Base-by-base conservation (phyloP, 23 red algal species). In the Chondrus crispus region DNA sequence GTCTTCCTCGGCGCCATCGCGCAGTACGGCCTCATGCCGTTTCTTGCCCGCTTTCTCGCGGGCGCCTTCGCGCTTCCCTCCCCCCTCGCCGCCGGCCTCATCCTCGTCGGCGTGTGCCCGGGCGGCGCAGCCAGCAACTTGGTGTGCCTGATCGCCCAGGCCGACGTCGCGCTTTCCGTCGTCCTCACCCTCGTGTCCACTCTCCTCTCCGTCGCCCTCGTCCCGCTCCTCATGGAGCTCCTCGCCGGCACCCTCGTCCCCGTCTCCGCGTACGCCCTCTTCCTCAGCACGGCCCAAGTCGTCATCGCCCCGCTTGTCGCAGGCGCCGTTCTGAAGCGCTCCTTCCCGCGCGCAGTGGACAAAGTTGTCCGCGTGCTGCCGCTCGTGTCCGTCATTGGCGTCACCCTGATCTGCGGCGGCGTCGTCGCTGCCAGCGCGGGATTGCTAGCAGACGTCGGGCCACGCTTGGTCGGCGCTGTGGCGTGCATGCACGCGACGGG, bases 71-170 rank as follows among this genome's bases (percentile, higher is more conserved):
- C 43, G 13, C 88, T 98, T 18, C 93, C 97, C 24, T 28, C 89
- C 18, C 32, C 70, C 2, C 87, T 94, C 54, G 91, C 92, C 13
- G 87, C 88, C 2, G 97, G 97, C 24, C 42, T 98, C 22, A 82
- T 94, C 66, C 79, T 98, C n/a, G 97, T 98, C 32, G 84, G 93
- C 2, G 91, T 84, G 38, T 95, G 93, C 54, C 97, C 97, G 20
- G 97, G 97, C 36, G 97, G 97, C 38, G 93, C 97, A 11, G 97
- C 97, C 12, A 94, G 90, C 36, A 98, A 98, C 48, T 36, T 98
- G 3, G 90, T 98, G 4, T 93, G 94, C 51, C 87, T 95, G 5
- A 51, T 98, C 42, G 91, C 87, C n/a, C 84, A 86, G 12, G 97
- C 94, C 29, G 88, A 98, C 45, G 97, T 98, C 19, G 91, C 97